These are phyloP conservation scores for Musa beccarii DNA, from an alignment of 176 grass and related monocot species.

Conservation along the genomic window DNA sequence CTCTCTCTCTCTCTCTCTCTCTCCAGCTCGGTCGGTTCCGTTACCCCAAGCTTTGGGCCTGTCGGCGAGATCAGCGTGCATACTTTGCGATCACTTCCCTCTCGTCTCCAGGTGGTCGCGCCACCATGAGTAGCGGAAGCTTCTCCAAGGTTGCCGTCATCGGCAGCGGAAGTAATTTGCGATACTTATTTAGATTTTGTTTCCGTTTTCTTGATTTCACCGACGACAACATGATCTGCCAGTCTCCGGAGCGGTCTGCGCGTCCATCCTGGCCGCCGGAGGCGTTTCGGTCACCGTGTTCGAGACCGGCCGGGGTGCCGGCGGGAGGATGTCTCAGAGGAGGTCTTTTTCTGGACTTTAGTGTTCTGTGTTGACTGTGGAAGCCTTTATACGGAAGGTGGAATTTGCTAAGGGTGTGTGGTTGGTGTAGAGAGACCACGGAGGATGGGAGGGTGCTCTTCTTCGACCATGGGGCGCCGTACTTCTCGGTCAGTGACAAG, in stretches of 20 bases:
- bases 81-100: not conserved
- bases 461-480: slow-evolving; percentile 89
- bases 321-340: slow-evolving; percentile 79
- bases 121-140: slow-evolving; percentile 16
- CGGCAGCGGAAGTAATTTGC: slow-evolving; percentile 70
- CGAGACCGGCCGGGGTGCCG: slow-evolving; percentile 73
- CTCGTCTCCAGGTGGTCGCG: not conserved
- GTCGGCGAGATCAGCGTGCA: no score
- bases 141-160: slow-evolving; percentile 46
- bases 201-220: slow-evolving; percentile 1
- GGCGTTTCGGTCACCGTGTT: slow-evolving; percentile 73
- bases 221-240: slow-evolving; percentile 8
- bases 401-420: not conserved
- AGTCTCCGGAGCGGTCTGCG: slow-evolving; percentile 86
- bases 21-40: no score
- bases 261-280: slow-evolving; percentile 63
- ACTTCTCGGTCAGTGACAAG: slow-evolving; percentile 52
- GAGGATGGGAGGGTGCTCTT: slow-evolving; percentile 63
- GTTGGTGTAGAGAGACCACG: slow-evolving; percentile 41
- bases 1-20: no score
- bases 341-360: slow-evolving; percentile 38
- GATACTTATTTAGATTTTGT: not conserved
- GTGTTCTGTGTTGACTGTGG: not conserved
- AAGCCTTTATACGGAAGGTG: not conserved
- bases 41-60: no score